Conservation (phyloP, 257 asterid genomes). For the Asclepias syriaca region DNA sequence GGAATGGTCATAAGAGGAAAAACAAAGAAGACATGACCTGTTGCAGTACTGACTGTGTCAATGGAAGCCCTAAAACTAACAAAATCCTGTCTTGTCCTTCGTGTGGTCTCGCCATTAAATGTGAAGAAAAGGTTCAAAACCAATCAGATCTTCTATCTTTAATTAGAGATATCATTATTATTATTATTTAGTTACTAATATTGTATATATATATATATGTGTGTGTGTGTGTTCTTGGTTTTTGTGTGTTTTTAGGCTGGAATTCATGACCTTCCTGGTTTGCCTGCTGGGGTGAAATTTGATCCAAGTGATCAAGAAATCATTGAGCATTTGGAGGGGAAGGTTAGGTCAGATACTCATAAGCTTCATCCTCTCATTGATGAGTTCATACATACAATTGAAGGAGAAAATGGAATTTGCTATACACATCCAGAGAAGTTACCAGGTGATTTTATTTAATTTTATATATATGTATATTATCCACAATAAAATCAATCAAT, state of each 20-base stretch:
- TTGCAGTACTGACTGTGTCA: constrained; percentile 14
- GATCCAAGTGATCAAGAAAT: constrained; percentile 49
- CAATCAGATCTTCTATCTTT: too few species aligned
- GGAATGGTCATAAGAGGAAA: constrained; percentile 18
- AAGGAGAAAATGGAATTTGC: constrained; percentile 45
- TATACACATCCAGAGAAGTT: constrained; percentile 46
- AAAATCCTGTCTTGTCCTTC: constrained; percentile 33
- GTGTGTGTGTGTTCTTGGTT: neutral
- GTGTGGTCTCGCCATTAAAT: constrained; percentile 32
- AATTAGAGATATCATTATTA: neutral
- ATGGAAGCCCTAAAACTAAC: constrained; percentile 10
- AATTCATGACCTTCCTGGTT: constrained; percentile 35
- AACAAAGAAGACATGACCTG: constrained; percentile 26
- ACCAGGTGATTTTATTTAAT: constrained; percentile 26
- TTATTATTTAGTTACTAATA: neutral
- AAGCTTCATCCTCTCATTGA: constrained; percentile 41
- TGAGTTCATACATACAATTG: constrained; percentile 39
- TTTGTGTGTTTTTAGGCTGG: constrained; percentile 22
- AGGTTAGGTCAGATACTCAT: constrained; percentile 35
- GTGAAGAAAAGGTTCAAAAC: constrained; percentile 30
- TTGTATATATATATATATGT: neutral
- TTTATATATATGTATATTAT: too few species aligned
- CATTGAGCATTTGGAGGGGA: constrained; percentile 46
- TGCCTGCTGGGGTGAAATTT: constrained; percentile 49
- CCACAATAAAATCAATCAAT: too few species aligned